Conservation (phyloP, 192 early-diverging fungal genomes). For the Phlyctochytrium arcticum region DNA sequence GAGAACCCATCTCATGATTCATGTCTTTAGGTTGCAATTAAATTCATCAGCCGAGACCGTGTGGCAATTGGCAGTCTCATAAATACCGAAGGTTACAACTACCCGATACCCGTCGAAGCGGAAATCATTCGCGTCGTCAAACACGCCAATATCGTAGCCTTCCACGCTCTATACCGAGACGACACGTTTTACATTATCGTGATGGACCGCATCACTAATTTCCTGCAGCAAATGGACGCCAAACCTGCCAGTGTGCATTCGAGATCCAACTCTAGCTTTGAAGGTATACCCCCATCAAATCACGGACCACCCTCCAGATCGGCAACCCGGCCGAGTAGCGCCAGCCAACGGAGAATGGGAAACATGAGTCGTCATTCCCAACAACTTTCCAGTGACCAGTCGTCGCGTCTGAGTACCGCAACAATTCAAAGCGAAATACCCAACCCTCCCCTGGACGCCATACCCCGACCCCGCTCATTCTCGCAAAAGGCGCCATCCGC, state of each 20-base stretch:
- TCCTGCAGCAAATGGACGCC: neutral
- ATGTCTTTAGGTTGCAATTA: conserved; percentile 19
- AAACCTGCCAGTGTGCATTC: neutral
- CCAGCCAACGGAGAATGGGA: neutral
- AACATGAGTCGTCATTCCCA: too few relatives aligned
- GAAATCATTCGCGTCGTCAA: conserved; percentile 14
- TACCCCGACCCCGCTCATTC: too few relatives aligned
- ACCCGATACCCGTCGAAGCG: conserved; percentile 13
- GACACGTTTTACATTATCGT: conserved; percentile 20
- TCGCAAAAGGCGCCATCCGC: too few relatives aligned
- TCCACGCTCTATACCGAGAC: conserved; percentile 6
- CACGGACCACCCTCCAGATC: neutral
- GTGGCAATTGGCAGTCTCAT: conserved; percentile 7
- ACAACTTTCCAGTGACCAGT: too few relatives aligned
- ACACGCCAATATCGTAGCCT: conserved; percentile 27
- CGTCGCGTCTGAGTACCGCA: neutral
- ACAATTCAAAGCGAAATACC: neutral
- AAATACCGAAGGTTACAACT: neutral
- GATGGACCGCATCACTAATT: conserved; percentile 18
- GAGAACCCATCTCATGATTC: neutral
- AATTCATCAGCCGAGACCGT: conserved; percentile 14
- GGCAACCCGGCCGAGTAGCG: neutral
- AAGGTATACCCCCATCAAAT: too few relatives aligned
- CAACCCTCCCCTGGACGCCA: too few relatives aligned
- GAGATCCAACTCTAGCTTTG: too few relatives aligned